These are phyloP conservation scores for Talaromyces islandicus DNA, from an alignment of 2,329 filamentous ascomycete genomes.

Conservation along the genomic window DNA sequence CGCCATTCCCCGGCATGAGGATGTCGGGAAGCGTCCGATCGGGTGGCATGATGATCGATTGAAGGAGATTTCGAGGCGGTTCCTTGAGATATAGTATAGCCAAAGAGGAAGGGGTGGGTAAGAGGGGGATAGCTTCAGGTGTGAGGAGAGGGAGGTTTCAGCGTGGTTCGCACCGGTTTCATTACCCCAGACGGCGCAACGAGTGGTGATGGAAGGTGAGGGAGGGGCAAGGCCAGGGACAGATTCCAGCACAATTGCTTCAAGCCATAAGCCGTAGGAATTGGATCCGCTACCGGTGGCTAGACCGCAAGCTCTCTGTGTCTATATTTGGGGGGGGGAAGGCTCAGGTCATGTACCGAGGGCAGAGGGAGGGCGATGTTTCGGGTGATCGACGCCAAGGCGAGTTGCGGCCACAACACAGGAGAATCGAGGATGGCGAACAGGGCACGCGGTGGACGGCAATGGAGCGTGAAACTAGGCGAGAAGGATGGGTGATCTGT, in stretches of 20 bases:
- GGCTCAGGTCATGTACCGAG: constrained; percentile 9
- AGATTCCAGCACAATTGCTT: background rate
- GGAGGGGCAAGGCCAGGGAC: constrained; percentile 2
- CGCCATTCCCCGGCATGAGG: constrained; percentile 38
- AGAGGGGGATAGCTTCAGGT: background rate
- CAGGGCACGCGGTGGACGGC: background rate
- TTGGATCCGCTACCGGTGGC: background rate
- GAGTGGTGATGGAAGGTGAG: constrained; percentile 4
- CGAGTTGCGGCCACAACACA: constrained; percentile 8
- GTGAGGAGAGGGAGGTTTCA: background rate
- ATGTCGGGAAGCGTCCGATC: constrained; percentile 37
- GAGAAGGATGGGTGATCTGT: background rate
- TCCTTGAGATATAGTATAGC: background rate
- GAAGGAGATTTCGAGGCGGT: background rate
- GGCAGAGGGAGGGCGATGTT: background rate
- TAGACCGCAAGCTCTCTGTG: background rate
- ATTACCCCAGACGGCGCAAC: constrained; percentile 10
- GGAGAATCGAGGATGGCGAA: background rate
- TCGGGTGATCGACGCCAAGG: constrained; percentile 13
- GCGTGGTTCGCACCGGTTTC: constrained; percentile 1
- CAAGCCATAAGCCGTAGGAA: constrained; percentile 8
- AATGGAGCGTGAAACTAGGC: background rate
- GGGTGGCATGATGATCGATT: constrained; percentile 32
- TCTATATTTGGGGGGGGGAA: background rate
- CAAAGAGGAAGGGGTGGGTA: background rate